Conservation (phyloP, 1,284 basidiomycete species). For the Sanghuangporus baumii region DNA sequence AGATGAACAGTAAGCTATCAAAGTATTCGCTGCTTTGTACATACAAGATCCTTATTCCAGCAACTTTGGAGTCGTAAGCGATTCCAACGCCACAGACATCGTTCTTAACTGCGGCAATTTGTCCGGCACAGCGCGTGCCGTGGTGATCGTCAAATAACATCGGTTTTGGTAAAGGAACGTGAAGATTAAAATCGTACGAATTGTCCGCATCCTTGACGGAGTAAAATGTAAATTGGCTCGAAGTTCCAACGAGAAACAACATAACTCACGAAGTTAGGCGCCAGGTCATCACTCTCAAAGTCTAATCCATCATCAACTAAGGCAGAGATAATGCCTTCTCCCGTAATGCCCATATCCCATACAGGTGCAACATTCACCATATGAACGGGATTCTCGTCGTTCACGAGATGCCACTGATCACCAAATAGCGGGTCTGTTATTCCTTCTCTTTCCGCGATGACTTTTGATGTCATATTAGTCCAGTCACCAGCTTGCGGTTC, state of each 20-base stretch:
- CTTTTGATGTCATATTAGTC: slow-evolving; percentile 34
- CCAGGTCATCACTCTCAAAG: slow-evolving; percentile 82
- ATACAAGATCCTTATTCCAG: slow-evolving; percentile 86
- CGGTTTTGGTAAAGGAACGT: slow-evolving; percentile 83
- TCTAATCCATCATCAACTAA: slow-evolving; percentile 97
- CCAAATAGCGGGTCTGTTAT: slow-evolving; percentile 86
- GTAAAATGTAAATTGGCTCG: neutral
- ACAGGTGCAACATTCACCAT: slow-evolving; percentile 84
- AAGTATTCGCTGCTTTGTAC: neutral
- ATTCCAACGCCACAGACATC: slow-evolving; percentile 94
- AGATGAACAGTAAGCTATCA: neutral
- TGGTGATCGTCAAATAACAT: slow-evolving; percentile 91
- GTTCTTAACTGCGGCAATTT: slow-evolving; percentile 96
- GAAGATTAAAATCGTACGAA: slow-evolving; percentile 97
- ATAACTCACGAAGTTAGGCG: slow-evolving; percentile 76
- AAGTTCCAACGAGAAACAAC: slow-evolving; percentile 2
- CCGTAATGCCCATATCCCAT: slow-evolving; percentile 85
- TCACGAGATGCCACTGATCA: slow-evolving; percentile 91
- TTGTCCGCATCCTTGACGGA: slow-evolving; percentile 70
- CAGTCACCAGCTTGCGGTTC: slow-evolving; percentile 50
- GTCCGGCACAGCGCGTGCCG: slow-evolving; percentile 96
- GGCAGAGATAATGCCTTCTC: slow-evolving; percentile 82
- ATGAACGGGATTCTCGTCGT: slow-evolving; percentile 67
- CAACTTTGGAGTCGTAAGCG: slow-evolving; percentile 86
- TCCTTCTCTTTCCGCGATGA: slow-evolving; percentile 56